Evolutionary conservation across 306 rosid genomes (phyloP).

Genomic region (Geum urbanum): DNA sequence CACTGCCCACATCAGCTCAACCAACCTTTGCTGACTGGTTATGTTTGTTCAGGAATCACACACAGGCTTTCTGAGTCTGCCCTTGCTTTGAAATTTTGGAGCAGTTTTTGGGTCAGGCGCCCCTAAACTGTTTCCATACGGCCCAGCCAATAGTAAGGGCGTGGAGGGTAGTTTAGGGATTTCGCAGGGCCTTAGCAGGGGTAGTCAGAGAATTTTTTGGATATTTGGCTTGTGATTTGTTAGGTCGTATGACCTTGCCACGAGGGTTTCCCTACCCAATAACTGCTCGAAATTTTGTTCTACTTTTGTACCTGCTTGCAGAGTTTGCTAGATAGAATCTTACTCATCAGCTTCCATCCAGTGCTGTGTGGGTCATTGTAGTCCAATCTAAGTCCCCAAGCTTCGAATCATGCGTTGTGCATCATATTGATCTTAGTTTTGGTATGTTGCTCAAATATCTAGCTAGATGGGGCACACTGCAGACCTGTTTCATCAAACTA

Average conservation of each 20-base stretch:
- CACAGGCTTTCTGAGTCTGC: not conserved
- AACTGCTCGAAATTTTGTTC: not conserved
- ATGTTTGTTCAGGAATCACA: slow-evolving; percentile 1
- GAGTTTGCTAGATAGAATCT: not conserved
- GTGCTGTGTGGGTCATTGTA: not conserved
- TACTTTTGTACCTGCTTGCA: not conserved
- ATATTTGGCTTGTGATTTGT: too few relatives aligned
- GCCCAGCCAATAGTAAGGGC: too few relatives aligned
- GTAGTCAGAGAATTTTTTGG: too few relatives aligned
- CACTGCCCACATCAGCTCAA: slow-evolving; percentile 13
- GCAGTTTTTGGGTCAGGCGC: too few relatives aligned
- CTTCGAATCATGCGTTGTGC: not conserved
- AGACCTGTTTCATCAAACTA: too few relatives aligned
- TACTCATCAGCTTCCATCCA: slow-evolving; percentile 9
- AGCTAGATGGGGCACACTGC: not conserved
- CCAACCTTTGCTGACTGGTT: slow-evolving; percentile 10
- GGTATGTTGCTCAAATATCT: not conserved
- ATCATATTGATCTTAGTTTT: not conserved
- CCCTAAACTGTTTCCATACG: too few relatives aligned
- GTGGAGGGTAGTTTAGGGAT: too few relatives aligned
- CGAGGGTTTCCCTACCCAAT: too few relatives aligned
- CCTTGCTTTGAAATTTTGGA: not conserved
- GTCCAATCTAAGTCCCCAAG: not conserved
- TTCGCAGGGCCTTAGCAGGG: too few relatives aligned
- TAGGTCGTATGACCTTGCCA: too few relatives aligned